Conservation (phyloP, 164 flowering plant genomes). For the Platanus orientalis region DNA sequence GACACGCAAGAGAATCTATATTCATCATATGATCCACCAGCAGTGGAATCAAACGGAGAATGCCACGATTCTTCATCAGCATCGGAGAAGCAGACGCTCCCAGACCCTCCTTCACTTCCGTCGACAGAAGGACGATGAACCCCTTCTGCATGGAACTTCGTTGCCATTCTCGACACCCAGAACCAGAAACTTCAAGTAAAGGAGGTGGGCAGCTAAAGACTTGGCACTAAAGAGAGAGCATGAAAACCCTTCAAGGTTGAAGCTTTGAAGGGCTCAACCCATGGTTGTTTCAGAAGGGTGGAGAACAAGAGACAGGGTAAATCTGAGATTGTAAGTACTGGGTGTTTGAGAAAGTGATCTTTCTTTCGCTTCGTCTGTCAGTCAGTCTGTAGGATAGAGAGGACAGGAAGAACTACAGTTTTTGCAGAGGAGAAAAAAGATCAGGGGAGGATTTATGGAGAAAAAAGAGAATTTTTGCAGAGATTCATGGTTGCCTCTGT, state of each 20-base stretch:
- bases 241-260: conserved; percentile 3
- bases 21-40: conserved; percentile 61
- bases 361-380: background rate
- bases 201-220: background rate
- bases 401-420: background rate
- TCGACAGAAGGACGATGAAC: conserved; percentile 11
- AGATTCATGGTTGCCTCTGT: conserved; percentile 3
- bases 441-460: conserved; percentile 3
- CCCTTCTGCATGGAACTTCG: conserved; percentile 25
- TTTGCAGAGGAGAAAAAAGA: background rate
- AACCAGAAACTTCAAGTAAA: conserved; percentile 35
- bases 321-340: background rate
- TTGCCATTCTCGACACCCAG: conserved; percentile 34
- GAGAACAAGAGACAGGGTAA: background rate
- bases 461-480: conserved; percentile 6
- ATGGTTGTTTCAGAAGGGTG: background rate
- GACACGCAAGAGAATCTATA: conserved; percentile 39
- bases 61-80: conserved; percentile 38
- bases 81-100: conserved; percentile 26
- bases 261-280: background rate
- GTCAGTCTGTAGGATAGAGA: background rate
- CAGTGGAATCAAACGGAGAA: conserved; percentile 23
- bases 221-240: background rate
- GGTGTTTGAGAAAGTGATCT: conserved; percentile 4
- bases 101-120: conserved; percentile 11